phyloP scores from a whole-genome alignment of 768 basidiomycete genomes.

The Thelephora ganbajun region DNA sequence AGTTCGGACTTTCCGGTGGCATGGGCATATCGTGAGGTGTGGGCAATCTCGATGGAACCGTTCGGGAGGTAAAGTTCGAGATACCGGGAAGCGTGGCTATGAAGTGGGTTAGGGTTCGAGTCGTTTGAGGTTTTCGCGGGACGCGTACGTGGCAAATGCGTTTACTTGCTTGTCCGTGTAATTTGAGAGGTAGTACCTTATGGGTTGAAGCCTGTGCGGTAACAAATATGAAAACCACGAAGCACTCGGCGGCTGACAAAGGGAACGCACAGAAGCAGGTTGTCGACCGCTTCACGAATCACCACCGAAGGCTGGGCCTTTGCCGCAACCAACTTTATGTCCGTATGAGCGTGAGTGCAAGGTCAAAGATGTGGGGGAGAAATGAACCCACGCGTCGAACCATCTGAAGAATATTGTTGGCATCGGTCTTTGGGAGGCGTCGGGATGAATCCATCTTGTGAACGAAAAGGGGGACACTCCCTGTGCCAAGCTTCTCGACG shows the following conservation, averaged over 20 bases:
- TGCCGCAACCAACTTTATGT: constrained; percentile 39
- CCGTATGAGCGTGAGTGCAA: constrained; percentile 11
- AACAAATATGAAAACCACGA: constrained; percentile 10
- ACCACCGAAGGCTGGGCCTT: constrained; percentile 43
- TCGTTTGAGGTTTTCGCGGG: constrained; percentile 8
- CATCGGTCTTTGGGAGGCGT: constrained; percentile 62
- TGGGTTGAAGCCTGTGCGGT: constrained; percentile 44
- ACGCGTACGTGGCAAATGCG: constrained; percentile 81
- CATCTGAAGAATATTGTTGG: constrained; percentile 51
- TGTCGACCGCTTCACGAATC: constrained; percentile 63
- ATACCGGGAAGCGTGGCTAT: constrained; percentile 77
- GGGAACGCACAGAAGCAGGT: constrained; percentile 53
- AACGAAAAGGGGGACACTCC: constrained; percentile 64
- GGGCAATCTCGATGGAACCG: constrained; percentile 78
- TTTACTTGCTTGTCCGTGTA: constrained; percentile 80
- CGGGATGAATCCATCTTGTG: constrained; percentile 82
- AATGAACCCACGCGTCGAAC: constrained; percentile 57
- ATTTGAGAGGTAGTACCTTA: constrained; percentile 63
- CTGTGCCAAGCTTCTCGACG: constrained; percentile 80
- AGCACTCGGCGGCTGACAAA: constrained; percentile 12
- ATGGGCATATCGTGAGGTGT: constrained; percentile 79
- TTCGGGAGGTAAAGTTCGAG: constrained; percentile 76
- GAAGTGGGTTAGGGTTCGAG: constrained; percentile 14
- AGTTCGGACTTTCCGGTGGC: constrained; percentile 81
- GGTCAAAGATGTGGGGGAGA: constrained; percentile 13